Conservation (phyloP, 495 filamentous ascomycete species). For the Tetracladium marchalianum region DNA sequence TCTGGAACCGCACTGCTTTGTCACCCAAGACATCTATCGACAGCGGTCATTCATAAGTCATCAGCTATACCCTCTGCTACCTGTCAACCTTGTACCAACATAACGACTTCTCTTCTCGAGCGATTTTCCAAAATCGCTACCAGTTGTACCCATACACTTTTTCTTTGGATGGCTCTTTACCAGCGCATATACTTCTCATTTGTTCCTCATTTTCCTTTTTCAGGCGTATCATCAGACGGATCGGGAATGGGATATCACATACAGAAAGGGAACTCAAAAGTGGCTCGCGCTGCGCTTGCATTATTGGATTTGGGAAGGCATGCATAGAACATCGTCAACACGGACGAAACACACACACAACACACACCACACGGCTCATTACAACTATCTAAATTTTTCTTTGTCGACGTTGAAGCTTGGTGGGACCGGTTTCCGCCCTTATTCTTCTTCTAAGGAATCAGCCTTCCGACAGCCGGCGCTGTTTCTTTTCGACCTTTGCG, state of each 20-base stretch:
- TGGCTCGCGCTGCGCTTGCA: conserved; percentile 21
- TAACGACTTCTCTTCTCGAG: conserved; percentile 10
- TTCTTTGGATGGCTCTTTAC: conserved; percentile 4
- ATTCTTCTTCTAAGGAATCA: too few relatives aligned
- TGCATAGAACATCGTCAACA: too few relatives aligned
- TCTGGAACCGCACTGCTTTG: conserved; percentile 31
- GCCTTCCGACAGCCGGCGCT: too few relatives aligned
- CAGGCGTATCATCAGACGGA: conserved; percentile 11
- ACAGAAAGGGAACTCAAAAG: conserved; percentile 19
- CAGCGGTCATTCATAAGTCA: conserved; percentile 1
- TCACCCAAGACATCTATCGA: conserved; percentile 16
- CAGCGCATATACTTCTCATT: background rate
- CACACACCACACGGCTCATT: too few relatives aligned
- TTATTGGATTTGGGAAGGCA: background rate
- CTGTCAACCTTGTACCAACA: conserved; percentile 17
- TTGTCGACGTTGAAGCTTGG: too few relatives aligned
- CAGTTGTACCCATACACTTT: conserved; percentile 11
- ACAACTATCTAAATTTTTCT: too few relatives aligned
- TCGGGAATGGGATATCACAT: conserved; percentile 6
- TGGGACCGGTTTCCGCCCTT: too few relatives aligned
- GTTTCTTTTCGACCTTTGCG: too few relatives aligned
- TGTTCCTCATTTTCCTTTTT: conserved; percentile 3
- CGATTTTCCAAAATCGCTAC: background rate
- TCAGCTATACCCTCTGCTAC: background rate
- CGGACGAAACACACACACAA: too few relatives aligned